Base-by-base conservation (phyloP, 106 monocot species). In the Phalaenopsis equestris region DNA sequence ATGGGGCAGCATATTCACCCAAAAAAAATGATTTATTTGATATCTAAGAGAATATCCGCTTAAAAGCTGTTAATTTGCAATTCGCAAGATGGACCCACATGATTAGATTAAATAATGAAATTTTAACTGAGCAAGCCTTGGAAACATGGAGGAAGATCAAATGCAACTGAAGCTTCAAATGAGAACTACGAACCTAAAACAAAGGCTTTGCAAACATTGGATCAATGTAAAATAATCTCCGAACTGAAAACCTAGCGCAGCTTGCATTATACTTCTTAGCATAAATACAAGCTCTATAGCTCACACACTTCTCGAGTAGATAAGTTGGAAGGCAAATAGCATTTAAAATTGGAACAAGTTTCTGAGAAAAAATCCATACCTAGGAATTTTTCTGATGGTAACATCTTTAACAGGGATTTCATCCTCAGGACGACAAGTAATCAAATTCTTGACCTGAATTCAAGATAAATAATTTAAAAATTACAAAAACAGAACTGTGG, bases 331-430 rank as follows among this genome's bases (percentile, higher is more conserved):
- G 38, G 11, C 21, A 70, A 70, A 70, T 12, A 70, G 30, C 38
- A 70, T 70, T 38, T 18, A 21, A 70, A 70, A 70, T 70, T 36
- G 14, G 39, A 70, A 36, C 70, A 39, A 30, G 18, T 37, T 38
- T 39, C 45, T 43, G 19, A 78, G 46, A 77, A 55, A 75, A 79
- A 41, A 43, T 30, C 11, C 68, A 79, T 88, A 88, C 99, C 99
- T 89, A 37, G 93, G 95, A 87, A 95, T 99, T 89, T 87, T 99
- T 85, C 99, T 88, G 75, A 99, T 95, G 7, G 99, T 95, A 80
- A 89, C 91, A 89, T 91, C 90, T 81, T 88, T 93, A 78, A 99
- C 78, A 67, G 95, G 99, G 39, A 95, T 82, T 81, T 93, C 91
- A 81, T 99, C 95, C 84, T 99, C 99, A 61, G 93, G 86, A 67